Conservation (phyloP, 176 grass and related monocot species). For the Avena eriantha region DNA sequence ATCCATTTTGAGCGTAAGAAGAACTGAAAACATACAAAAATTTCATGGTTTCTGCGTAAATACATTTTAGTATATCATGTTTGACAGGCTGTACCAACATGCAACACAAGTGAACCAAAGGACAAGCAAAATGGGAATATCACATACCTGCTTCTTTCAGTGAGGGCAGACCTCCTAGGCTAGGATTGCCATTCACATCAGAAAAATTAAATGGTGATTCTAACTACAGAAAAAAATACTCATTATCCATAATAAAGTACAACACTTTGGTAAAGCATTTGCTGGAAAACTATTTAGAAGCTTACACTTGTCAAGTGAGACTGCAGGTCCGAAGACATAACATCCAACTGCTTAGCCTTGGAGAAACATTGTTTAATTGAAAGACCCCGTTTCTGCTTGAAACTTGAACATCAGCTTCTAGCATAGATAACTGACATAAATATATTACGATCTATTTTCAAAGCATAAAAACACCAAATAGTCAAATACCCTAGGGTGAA, state of each 20-base stretch:
- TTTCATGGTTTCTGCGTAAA: background rate
- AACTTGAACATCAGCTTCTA: constrained; percentile 37
- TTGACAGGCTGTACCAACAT: constrained; percentile 6
- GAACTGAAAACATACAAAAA: constrained; percentile 45
- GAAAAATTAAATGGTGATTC: constrained; percentile 36
- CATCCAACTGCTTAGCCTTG: constrained; percentile 40
- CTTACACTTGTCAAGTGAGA: constrained; percentile 51
- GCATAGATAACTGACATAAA: constrained; percentile 4
- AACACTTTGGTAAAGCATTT: constrained; percentile 26
- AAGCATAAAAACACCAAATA: background rate
- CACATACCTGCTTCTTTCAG: constrained; percentile 45
- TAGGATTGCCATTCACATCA: constrained; percentile 33
- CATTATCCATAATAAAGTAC: constrained; percentile 25
- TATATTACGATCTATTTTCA: constrained; percentile 25
- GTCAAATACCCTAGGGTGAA: background rate
- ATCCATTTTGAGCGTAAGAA: constrained; percentile 58
- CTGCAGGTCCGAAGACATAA: constrained; percentile 43
- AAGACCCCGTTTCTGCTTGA: constrained; percentile 48
- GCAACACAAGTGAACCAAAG: constrained; percentile 34
- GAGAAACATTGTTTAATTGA: constrained; percentile 47
- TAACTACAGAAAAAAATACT: constrained; percentile 48
- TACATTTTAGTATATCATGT: constrained; percentile 29
- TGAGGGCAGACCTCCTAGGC: constrained; percentile 34
- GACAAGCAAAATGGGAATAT: constrained; percentile 30
- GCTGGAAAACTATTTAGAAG: constrained; percentile 31